Percentiles rank a stretch among this genome's conserved stretches.
Evolutionary conservation across 2,329 filamentous ascomycete genomes (phyloP).

Genomic region (Venturia oleaginea): DNA sequence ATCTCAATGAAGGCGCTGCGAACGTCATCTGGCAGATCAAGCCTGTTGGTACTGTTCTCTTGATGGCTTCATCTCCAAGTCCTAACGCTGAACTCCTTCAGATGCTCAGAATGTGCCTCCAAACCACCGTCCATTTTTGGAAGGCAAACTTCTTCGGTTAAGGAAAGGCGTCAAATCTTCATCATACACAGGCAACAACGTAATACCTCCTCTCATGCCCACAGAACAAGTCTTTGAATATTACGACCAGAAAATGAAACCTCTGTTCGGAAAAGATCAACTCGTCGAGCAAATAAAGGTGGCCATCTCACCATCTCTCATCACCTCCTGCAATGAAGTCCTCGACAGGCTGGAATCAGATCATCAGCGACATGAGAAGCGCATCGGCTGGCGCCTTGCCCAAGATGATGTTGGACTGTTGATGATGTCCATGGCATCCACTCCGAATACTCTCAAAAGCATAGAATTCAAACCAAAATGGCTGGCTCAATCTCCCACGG

Average conservation of each 20-base stretch:
- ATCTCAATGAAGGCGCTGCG: conserved; percentile 61
- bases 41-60: conserved; percentile 11
- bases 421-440: conserved; percentile 59
- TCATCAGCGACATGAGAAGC: conserved; percentile 38
- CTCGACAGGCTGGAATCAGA: conserved; percentile 42
- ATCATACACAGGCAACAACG: not conserved
- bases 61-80: not conserved
- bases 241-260: conserved; percentile 37
- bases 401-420: conserved; percentile 58
- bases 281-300: conserved; percentile 50
- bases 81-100: not conserved
- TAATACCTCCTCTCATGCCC: conserved; percentile 25
- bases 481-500: conserved; percentile 66
- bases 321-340: conserved; percentile 34
- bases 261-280: conserved; percentile 1
- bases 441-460: conserved; percentile 29
- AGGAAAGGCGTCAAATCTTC: conserved; percentile 48
- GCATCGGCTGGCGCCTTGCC: conserved; percentile 42
- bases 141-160: conserved; percentile 49
- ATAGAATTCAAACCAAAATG: conserved; percentile 78
- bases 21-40: conserved; percentile 54
- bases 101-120: conserved; percentile 18
- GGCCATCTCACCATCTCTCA: conserved; percentile 33
- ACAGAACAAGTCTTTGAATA: conserved; percentile 18
- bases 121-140: conserved; percentile 17